A percentile compares a stretch with the other conserved stretches of the same genome.
Conservation (phyloP, 305 asterid genomes). For the Striga hermonthica region DNA sequence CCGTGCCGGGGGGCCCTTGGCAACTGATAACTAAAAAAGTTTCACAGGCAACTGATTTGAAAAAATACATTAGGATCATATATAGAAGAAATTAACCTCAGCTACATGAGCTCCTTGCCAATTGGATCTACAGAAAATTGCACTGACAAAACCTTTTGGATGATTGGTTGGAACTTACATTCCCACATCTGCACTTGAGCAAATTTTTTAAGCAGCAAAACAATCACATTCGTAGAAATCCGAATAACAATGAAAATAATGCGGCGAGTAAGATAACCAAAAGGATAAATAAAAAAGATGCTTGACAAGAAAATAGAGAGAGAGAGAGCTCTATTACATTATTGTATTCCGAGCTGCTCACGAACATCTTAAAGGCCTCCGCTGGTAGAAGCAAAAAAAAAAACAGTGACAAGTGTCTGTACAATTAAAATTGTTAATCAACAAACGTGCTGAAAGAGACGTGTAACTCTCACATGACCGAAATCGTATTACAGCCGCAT, state of each 20-base stretch:
- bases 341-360: conserved; percentile 61
- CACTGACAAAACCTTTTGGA: conserved; percentile 45
- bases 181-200: conserved; percentile 58
- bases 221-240: neutral
- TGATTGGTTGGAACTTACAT: conserved; percentile 52
- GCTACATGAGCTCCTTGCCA: conserved; percentile 72
- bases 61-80: neutral
- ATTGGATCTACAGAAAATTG: conserved; percentile 70
- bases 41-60: conserved; percentile 2
- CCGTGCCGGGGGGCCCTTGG: too few species aligned
- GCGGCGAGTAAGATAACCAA: neutral
- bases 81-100: conserved; percentile 33
- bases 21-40: neutral
- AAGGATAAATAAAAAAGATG: neutral
- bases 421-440: conserved; percentile 11
- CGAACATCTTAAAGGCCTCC: conserved; percentile 68
- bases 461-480: conserved; percentile 57
- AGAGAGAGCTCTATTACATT: conserved; percentile 44
- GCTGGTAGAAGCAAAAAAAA: conserved; percentile 39
- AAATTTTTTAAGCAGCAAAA: conserved; percentile 28
- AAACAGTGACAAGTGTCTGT: neutral
- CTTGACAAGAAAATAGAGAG: conserved; percentile 28
- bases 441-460: conserved; percentile 20
- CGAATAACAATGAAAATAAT: neutral
- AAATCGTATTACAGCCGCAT: conserved; percentile 64